Evolutionary conservation across 768 basidiomycete species (phyloP), one percentile per base, ranked within the genome.

Genomic region (Naganishia kalamii): DNA sequence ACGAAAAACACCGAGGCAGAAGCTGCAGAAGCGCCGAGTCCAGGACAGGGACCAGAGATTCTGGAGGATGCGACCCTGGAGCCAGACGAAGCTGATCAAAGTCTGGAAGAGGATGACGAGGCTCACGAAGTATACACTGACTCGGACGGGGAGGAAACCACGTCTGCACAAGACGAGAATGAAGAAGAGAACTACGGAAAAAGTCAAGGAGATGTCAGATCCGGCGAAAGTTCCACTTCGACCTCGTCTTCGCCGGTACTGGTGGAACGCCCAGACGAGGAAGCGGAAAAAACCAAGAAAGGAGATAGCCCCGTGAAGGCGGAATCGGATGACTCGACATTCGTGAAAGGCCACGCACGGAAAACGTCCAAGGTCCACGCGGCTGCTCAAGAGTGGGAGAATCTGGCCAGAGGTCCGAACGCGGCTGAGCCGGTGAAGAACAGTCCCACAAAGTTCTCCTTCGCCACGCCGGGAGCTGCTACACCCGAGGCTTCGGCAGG

Each of bases 111-210:
- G 4, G 43, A 40, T 30, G 46, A 51, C 41, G 66, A 70, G 46
- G 63, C 59, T 1, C 62, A 66, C n/a, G 71, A 64, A 21, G 60
- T 64, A 25, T 63, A 65, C n/a, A 71, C 65, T 27, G 52, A 51
- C 19, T 37, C 27, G n/a, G 63, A 64, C 11, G 63, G 65, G n/a
- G 21, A 62, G 27, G 63, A 66, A 47, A 11, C 41, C 19, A 11
- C 41, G 17, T 40, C 61, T 5, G 40, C 51, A 27, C 33, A 59
- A 27, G 52, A 54, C 19, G 27, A 32, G 11, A 29, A 57, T 29
- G 51, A 52, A 6, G 5, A 8, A n/a, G 37, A 35, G 3, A 29
- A 1, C 11, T 25, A 52, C 21, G 50, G n/a, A n/a, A n/a, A n/a
- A n/a, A n/a, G n/a, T n/a, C n/a, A 37, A 41, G 54, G 21, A 15